Percentiles rank a stretch among this genome's conserved stretches.
Evolutionary conservation across 2,329 filamentous ascomycete species (phyloP).

Genomic region (Alternaria ethzedia): DNA sequence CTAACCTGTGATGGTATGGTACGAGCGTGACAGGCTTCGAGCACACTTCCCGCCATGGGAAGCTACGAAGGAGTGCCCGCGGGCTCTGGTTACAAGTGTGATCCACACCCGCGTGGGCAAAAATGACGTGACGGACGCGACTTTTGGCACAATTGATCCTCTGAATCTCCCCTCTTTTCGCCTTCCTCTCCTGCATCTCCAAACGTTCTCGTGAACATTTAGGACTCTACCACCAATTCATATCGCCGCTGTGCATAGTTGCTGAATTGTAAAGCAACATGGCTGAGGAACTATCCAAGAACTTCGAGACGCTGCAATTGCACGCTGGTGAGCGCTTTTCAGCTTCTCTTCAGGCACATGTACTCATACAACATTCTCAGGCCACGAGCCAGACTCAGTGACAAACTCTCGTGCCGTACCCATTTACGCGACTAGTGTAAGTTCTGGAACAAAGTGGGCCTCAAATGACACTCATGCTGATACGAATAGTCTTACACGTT

Average conservation of each 20-base stretch:
- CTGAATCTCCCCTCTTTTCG: slow-evolving; percentile 1
- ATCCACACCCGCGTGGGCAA: background rate
- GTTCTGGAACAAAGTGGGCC: slow-evolving; percentile 14
- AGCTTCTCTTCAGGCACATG: background rate
- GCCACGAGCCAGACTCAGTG: slow-evolving; percentile 75
- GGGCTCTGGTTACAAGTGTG: background rate
- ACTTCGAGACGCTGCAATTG: slow-evolving; percentile 60
- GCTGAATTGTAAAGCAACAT: slow-evolving; percentile 18
- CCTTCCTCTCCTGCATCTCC: background rate
- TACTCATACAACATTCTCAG: slow-evolving; percentile 53
- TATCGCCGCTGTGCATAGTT: background rate
- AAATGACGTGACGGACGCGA: slow-evolving; percentile 11
- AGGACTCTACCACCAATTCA: background rate
- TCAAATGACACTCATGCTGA: slow-evolving; percentile 14
- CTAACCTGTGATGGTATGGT: background rate
- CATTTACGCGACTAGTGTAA: slow-evolving; percentile 88
- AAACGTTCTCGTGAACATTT: background rate
- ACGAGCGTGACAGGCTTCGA: background rate
- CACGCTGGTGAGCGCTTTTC: slow-evolving; percentile 52
- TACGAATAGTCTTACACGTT: slow-evolving; percentile 77
- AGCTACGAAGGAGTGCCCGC: background rate
- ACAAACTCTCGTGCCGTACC: slow-evolving; percentile 92
- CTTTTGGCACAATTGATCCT: background rate
- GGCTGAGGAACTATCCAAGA: slow-evolving; percentile 50
- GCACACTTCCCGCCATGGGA: background rate